phyloP scores from a whole-genome alignment of 2,329 filamentous ascomycete species.

The Capronia epimyces region DNA sequence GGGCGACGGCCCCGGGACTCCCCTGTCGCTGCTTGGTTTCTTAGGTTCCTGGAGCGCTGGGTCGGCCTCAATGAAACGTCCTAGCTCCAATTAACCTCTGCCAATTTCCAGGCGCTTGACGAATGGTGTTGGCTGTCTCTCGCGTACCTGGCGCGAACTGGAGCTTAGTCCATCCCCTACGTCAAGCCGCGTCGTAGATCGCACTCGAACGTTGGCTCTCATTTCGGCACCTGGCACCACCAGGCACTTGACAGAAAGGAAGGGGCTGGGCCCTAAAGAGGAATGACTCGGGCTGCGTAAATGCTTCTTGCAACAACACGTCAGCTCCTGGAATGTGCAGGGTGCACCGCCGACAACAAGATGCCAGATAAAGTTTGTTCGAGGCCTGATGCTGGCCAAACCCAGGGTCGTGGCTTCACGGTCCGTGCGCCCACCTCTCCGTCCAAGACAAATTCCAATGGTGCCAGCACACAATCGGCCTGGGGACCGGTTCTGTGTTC shows the following conservation, averaged over 20 bases:
- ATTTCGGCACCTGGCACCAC: conserved; percentile 14
- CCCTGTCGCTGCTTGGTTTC: conserved; percentile 15
- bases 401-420: conserved; percentile 4
- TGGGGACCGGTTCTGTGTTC: neutral
- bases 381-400: conserved; percentile 8
- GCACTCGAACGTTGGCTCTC: conserved; percentile 9
- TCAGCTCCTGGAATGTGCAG: conserved; percentile 15
- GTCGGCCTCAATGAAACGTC: conserved; percentile 23
- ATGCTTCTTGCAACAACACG: conserved; percentile 11
- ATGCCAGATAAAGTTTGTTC: conserved; percentile 5
- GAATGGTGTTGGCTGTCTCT: conserved; percentile 12
- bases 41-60: conserved; percentile 17
- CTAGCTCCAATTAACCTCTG: conserved; percentile 17
- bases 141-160: conserved; percentile 24
- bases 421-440: conserved; percentile 5
- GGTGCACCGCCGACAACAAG: neutral
- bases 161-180: conserved; percentile 22
- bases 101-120: conserved; percentile 24
- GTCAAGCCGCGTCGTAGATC: conserved; percentile 21
- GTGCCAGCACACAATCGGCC: neutral
- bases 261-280: conserved; percentile 14
- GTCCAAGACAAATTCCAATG: neutral
- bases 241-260: conserved; percentile 7
- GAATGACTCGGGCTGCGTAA: conserved; percentile 1
- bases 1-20: conserved; percentile 11